These are phyloP conservation scores for Neocatenulostroma microsporum DNA, from an alignment of 2,329 filamentous ascomycete genomes.

Conservation along the genomic window DNA sequence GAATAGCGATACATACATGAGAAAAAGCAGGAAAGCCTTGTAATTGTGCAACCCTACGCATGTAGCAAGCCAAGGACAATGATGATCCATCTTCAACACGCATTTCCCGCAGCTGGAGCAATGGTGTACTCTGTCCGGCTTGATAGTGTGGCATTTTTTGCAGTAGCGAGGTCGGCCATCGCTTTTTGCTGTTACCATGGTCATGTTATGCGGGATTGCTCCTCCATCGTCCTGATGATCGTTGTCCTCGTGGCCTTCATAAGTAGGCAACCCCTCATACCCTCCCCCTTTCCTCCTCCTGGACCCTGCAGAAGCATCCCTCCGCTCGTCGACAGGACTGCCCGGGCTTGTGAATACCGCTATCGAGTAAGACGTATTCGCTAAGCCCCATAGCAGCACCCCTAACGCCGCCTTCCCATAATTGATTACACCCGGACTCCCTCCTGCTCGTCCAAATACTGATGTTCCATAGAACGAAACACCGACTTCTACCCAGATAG, in stretches of 20 bases:
- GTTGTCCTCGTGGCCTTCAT: constrained; percentile 40
- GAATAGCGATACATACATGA: constrained; percentile 82
- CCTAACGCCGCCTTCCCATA: constrained; percentile 49
- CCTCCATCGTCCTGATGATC: constrained; percentile 50
- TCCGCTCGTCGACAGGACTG: constrained; percentile 44
- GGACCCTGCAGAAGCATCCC: constrained; percentile 12
- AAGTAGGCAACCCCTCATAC: constrained; percentile 76
- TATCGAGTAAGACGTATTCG: constrained; percentile 83
- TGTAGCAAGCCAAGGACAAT: constrained; percentile 95
- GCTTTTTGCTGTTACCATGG: constrained; percentile 77
- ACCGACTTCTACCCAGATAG: constrained; percentile 72
- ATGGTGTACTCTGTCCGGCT: constrained; percentile 93
- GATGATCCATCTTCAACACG: constrained; percentile 98
- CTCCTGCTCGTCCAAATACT: not conserved
- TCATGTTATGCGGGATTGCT: constrained; percentile 26
- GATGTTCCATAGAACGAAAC: constrained; percentile 34
- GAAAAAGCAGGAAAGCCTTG: constrained; percentile 88
- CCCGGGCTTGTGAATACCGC: constrained; percentile 92
- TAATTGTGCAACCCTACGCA: constrained; percentile 93
- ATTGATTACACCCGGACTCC: constrained; percentile 5
- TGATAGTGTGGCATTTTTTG: constrained; percentile 93
- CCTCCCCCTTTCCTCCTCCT: constrained; percentile 34
- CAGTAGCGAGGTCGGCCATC: constrained; percentile 83
- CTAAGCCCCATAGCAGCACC: constrained; percentile 63
- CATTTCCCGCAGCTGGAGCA: constrained; percentile 92